Evolutionary conservation across 495 filamentous ascomycete genomes (phyloP), one percentile per base, ranked within the genome.

Genomic region (Melanomma pulvis-pyrius): DNA sequence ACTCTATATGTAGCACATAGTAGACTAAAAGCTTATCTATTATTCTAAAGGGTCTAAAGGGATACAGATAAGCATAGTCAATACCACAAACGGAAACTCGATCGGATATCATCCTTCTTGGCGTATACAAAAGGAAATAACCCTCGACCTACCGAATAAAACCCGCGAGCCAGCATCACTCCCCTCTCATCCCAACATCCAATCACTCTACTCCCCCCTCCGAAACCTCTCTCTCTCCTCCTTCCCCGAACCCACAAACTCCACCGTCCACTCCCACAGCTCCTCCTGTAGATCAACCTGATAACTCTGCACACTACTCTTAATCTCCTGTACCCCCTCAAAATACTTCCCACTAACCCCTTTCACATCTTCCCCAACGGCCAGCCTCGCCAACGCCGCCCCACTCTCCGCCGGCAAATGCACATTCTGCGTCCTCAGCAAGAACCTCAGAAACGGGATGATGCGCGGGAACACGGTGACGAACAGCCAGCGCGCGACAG

Each of bases 241-340:
- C 9, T 15, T 12, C 17, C 39, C 68, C 65, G 65, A 65, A 21
- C 73, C 79, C 11, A 81, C 70, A 41, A 75, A 65, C 47, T 77
- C 74, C 47, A 84, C 72, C 19, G 81, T 85, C 79, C 79, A 84
- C 56, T 71, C 66, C 78, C 79, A 84, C 51, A 82, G 66, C 70
- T 81, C 77, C 26, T 83, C 81, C 69, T 80, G 79, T 63, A 80
- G 80, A 26, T 41, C 64, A 63, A 74, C 69, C 32, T 77, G 74
- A 44, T 80, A 77, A 58, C 79, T 82, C 24, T 48, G 67, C 29
- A 71, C 59, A 61, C 79, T 80, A 30, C 73, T 78, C 62, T 63
- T 68, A 8, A 79, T 78, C 52, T 71, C 58, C 65, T 74, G 77
- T 41, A 15, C 44, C 0, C 74, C 79, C 47, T 81, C 74, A 64